Evolutionary conservation across 805 yeast species (phyloP).

Genomic region (Wickerhamiella alocasiicola): DNA sequence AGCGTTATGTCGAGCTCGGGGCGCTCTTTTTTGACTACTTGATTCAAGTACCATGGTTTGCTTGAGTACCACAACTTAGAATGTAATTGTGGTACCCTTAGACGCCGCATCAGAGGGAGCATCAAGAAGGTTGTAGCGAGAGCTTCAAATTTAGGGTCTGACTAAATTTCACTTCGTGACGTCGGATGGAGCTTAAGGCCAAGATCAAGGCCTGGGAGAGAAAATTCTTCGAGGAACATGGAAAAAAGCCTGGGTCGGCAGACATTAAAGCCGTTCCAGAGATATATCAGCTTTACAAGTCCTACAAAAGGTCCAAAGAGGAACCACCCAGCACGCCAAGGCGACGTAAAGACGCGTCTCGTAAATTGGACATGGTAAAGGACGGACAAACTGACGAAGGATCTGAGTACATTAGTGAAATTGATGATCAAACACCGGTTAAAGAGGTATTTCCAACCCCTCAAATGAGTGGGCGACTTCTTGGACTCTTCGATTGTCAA

Average conservation of each 20-base stretch:
- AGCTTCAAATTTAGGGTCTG: neutral
- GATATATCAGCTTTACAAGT: conserved; percentile 23
- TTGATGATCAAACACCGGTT: neutral
- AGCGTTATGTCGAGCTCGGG: conserved; percentile 34
- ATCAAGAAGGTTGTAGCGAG: neutral
- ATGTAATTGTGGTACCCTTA: too few relatives aligned
- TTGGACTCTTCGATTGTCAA: conserved; percentile 55
- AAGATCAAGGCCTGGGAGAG: conserved; percentile 48
- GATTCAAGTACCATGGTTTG: conserved; percentile 50
- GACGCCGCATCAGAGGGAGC: neutral
- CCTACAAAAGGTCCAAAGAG: conserved; percentile 4
- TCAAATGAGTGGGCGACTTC: conserved; percentile 63
- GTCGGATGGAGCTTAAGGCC: conserved; percentile 25
- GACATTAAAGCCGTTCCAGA: conserved; percentile 35
- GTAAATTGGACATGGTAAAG: too few relatives aligned
- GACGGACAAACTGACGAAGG: too few relatives aligned
- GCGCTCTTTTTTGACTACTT: conserved; percentile 21
- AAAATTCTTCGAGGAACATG: conserved; percentile 29
- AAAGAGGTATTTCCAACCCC: conserved; percentile 74
- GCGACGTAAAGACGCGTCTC: too few relatives aligned
- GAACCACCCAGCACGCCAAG: neutral
- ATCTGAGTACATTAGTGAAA: too few relatives aligned
- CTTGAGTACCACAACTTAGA: too few relatives aligned
- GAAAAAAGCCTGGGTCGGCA: conserved; percentile 35
- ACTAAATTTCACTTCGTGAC: neutral